phyloP scores from a whole-genome alignment of 495 filamentous ascomycete genomes.

The Xanthoparmelia taractica region DNA sequence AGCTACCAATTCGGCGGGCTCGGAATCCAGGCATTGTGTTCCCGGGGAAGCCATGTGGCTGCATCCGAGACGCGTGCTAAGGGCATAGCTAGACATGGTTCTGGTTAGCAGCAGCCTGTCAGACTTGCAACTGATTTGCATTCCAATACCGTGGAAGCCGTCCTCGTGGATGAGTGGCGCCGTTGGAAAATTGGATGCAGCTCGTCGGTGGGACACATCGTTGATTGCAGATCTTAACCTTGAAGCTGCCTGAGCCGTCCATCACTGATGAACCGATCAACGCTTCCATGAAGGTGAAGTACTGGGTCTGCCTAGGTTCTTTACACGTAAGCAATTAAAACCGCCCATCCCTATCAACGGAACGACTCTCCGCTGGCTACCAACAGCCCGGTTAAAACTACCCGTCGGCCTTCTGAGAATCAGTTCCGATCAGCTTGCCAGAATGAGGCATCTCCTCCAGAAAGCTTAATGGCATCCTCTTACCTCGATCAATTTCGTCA shows the following conservation, averaged over 20 bases:
- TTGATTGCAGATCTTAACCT: not conserved
- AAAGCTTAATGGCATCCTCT: not conserved
- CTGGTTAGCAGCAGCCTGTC: not conserved
- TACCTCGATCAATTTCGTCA: not conserved
- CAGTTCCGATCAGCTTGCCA: not conserved
- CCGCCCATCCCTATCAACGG: not conserved
- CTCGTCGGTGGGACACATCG: not conserved
- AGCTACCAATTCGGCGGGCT: slow-evolving; percentile 7
- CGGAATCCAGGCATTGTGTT: not conserved
- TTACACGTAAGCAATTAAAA: not conserved
- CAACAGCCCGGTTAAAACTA: not conserved
- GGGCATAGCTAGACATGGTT: slow-evolving; percentile 3
- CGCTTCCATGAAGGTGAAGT: not conserved
- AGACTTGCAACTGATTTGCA: not conserved
- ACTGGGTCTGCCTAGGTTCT: not conserved
- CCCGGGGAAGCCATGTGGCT: slow-evolving; percentile 11
- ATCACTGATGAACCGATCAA: not conserved
- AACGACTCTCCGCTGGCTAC: not conserved
- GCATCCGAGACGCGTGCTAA: slow-evolving; percentile 8
- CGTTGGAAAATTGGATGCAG: not conserved
- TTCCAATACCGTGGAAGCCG: not conserved
- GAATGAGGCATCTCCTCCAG: not conserved
- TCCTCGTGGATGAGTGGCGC: not conserved
- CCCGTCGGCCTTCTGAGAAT: not conserved
- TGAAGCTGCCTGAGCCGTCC: not conserved